phyloP scores from a whole-genome alignment of 1,284 basidiomycete species.

The Kwoniella shivajii region DNA sequence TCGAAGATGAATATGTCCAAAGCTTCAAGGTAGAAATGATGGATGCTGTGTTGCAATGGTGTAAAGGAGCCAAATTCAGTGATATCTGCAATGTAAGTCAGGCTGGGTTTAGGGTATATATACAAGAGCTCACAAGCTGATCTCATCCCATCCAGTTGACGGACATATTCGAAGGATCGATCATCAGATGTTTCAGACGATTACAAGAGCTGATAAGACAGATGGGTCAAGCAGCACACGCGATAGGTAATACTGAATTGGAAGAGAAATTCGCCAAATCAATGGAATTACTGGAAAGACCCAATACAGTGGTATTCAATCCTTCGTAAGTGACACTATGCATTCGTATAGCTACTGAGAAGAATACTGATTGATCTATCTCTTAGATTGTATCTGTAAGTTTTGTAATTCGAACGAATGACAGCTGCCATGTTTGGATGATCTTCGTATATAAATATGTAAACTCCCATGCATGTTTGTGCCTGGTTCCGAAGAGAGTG shows the following conservation, averaged over 20 bases:
- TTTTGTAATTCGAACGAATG: not conserved
- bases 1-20: constrained; percentile 93
- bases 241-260: constrained; percentile 91
- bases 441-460: too few relatives aligned
- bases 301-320: constrained; percentile 91
- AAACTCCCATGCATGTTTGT: too few relatives aligned
- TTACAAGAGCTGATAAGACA: constrained; percentile 92
- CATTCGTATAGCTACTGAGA: not conserved
- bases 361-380: not conserved
- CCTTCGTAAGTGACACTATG: constrained; percentile 60
- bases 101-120: not conserved
- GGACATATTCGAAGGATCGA: constrained; percentile 92
- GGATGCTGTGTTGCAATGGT: constrained; percentile 97
- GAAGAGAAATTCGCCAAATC: constrained; percentile 87
- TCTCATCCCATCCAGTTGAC: constrained; percentile 64
- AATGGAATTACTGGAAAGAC: constrained; percentile 84
- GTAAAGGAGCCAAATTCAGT: constrained; percentile 91
- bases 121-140: constrained; percentile 7
- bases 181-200: constrained; percentile 91
- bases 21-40: constrained; percentile 98
- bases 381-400: not conserved
- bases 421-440: too few relatives aligned
- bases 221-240: constrained; percentile 91
- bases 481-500: too few relatives aligned
- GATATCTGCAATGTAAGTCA: constrained; percentile 87